Base-by-base conservation (phyloP, 2,329 filamentous ascomycete species). In the Hypoxylon sp. region DNA sequence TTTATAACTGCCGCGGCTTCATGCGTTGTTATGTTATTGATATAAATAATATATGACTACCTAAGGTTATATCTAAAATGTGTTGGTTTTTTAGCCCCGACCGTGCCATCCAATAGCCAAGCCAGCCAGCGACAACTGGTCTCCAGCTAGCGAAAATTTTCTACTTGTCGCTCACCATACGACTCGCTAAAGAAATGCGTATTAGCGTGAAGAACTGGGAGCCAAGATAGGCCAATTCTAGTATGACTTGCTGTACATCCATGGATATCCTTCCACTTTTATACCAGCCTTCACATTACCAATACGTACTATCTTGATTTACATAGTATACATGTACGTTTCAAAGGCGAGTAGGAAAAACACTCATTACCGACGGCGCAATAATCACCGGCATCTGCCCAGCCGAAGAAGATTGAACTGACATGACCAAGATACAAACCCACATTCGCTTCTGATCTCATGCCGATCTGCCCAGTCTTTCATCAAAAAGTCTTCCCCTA, bases 401-500 rank as follows among this genome's bases (percentile, higher is more conserved):
- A 49, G 46, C 46, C 46, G 47, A 50, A 15, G 26, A 37, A n/a
- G 22, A 50, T 32, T 13, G 13, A 15, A 20, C 46, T 11, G 20
- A 4, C 46, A 15, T 34, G 19, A 32, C 22, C 17, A 44, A 44
- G 4, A 17, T 17, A 7, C 19, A 34, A 22, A 50, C 26, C 34
- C 60, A 20, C 20, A 53, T 50, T 55, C 61, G 59, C 64, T 67
- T 62, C 64, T 67, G 47, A 48, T 49, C 46, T 61, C 41, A 53
- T 48, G 1, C 26, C 13, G 20, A 17, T 43, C 44, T 53, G 20
- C 22, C 49, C 19, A 39, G 32, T 56, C 50, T 19, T 39, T 47
- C 15, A n/a, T 19, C 11, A 1, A n/a, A n/a, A n/a, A 17, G 17
- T 26, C 28, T 24, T 51, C 51, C 39, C 28, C 15, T 46, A 64